phyloP scores from a whole-genome alignment of 1,139 yeast genomes.

The Insectozyma bohioensis region DNA sequence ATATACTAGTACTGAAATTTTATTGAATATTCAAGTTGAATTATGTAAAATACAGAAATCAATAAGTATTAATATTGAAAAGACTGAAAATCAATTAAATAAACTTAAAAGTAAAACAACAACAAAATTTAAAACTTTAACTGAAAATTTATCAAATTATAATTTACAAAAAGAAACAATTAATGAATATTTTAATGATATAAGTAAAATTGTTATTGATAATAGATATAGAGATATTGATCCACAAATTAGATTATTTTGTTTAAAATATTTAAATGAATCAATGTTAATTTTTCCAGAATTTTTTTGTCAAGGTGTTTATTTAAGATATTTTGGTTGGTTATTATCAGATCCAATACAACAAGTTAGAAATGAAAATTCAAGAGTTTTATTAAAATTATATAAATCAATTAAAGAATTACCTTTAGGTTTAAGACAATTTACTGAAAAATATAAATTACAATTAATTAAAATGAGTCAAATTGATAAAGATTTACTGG shows the following conservation, averaged over 20 bases:
- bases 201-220: conserved; percentile 65
- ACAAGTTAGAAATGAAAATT: conserved; percentile 63
- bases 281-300: conserved; percentile 78
- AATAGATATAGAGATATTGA: conserved; percentile 85
- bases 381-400: conserved; percentile 54
- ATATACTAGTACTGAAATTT: conserved; percentile 59
- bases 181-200: conserved; percentile 60
- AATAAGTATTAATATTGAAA: conserved; percentile 43
- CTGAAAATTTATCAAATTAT: conserved; percentile 46
- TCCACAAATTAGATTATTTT: conserved; percentile 65
- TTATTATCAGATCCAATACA: conserved; percentile 68
- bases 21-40: conserved; percentile 59
- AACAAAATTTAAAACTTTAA: conserved; percentile 41
- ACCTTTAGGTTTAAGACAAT: conserved; percentile 49
- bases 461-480: conserved; percentile 61
- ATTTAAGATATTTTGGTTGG: conserved; percentile 82
- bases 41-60: conserved; percentile 53
- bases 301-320: conserved; percentile 64
- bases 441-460: conserved; percentile 66
- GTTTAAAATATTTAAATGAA: conserved; percentile 57
- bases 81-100: conserved; percentile 42
- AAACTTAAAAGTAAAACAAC: conserved; percentile 25
- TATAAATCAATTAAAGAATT: conserved; percentile 29
- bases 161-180: conserved; percentile 53
- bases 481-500: conserved; percentile 39